These are phyloP conservation scores for Lachnellula arida DNA, from an alignment of 2,329 filamentous ascomycete species.

Conservation along the genomic window DNA sequence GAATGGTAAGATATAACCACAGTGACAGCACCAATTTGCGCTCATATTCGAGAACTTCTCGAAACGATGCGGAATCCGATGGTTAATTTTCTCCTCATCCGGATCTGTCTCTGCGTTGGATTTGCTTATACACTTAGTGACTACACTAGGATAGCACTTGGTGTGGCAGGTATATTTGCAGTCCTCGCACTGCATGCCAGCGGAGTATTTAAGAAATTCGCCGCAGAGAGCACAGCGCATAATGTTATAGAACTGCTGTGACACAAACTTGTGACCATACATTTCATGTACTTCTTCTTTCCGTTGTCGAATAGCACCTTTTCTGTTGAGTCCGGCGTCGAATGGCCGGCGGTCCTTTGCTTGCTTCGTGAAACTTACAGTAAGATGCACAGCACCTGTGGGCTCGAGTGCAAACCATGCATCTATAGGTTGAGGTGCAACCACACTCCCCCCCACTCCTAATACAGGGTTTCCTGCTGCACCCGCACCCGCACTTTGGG, in stretches of 20 bases:
- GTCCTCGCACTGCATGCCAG: constrained; percentile 98
- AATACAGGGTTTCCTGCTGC: constrained; percentile 26
- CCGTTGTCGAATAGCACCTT: constrained; percentile 92
- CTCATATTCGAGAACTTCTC: constrained; percentile 95
- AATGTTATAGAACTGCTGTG: constrained; percentile 99
- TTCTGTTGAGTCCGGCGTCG: constrained; percentile 86
- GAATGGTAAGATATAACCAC: constrained; percentile 90
- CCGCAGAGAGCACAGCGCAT: constrained; percentile 98
- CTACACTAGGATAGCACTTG: constrained; percentile 93
- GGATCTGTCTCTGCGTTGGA: constrained; percentile 98
- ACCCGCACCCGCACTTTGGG: constrained; percentile 33
- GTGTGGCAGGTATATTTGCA: constrained; percentile 99
- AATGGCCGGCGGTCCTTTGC: constrained; percentile 76
- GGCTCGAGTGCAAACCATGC: constrained; percentile 98
- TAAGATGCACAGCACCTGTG: constrained; percentile 85
- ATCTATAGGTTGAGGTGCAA: constrained; percentile 60
- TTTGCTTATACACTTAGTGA: constrained; percentile 99
- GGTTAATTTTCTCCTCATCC: constrained; percentile 99
- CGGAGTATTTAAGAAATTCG: constrained; percentile 97
- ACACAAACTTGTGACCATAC: constrained; percentile 98
- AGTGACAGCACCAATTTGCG: constrained; percentile 99
- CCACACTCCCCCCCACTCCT: constrained; percentile 27
- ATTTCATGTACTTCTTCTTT: constrained; percentile 99
- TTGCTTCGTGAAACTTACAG: constrained; percentile 88
- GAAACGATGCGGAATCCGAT: constrained; percentile 96